Base-by-base conservation (phyloP, 2,329 filamentous ascomycete species). In the Apiospora pterosperma region DNA sequence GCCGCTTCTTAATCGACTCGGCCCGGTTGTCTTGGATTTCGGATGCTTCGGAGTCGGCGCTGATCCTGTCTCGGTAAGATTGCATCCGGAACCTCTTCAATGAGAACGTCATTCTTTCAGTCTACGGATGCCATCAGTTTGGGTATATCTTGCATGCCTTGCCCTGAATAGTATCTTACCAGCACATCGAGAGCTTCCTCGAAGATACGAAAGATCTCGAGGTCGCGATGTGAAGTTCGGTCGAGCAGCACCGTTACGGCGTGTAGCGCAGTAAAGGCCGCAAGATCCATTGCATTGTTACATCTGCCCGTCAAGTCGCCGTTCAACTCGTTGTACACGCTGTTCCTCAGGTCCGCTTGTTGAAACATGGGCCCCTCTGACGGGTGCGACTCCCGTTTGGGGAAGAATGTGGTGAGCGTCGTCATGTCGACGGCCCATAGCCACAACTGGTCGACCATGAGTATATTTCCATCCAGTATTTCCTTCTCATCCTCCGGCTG, bases 371-470 rank as follows among this genome's bases (percentile, higher is more conserved):
- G 83, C 0, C 85, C 84, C 66, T 87, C 85, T 2, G 80, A 82
- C 0, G 83, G 81, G 39, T 82, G 81, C 1, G 84, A 85, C 64
- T 87, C 83, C 28, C 85, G 78, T 61, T 80, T 84, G 0, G 84
- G 81, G 68, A 87, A 88, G 71, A 85, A 87, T 0, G 85, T 85
- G 3, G 82, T 71, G 7, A 87, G 67, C 0, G 84, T 86, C 21
- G 80, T 82, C 19, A 77, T 82, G 63, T 85, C 80, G n/a, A 87
- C 78, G 0, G 80, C 81, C 84, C 84, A 87, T 0, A 90, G 72
- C 88, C 88, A 90, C 1, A 90, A 73, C 69, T 90, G 87, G 65
- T 90, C 88, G 0, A 90, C 85, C 85, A 90, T 90, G n/a, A 90
- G 73, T 3, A 87, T 80, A 42, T 89, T 88, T 0, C 86, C 85